A percentile compares a stretch with the other conserved stretches of the same genome.
phyloP scores from a whole-genome alignment of 2,329 filamentous ascomycete genomes.

The Grosmannia clavigera region DNA sequence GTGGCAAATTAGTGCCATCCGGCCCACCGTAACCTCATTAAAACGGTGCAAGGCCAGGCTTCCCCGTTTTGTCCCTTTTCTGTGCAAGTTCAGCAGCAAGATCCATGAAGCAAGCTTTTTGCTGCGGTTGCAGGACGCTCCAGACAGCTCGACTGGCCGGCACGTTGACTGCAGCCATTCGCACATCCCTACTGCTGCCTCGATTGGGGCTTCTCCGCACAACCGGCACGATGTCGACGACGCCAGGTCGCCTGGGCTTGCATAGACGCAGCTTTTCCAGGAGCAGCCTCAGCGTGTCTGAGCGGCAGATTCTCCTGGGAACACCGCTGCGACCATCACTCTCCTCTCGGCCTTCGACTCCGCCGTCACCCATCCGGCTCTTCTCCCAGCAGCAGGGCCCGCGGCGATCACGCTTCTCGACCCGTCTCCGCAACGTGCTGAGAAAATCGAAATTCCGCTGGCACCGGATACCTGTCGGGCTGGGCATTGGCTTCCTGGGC shows the following conservation, averaged over 20 bases:
- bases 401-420: slow-evolving; percentile 36
- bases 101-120: neutral
- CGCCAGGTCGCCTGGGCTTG: slow-evolving; percentile 14
- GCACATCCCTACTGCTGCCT: neutral
- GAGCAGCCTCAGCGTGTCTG: slow-evolving; percentile 9
- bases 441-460: slow-evolving; percentile 56
- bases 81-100: neutral
- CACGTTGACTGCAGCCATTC: neutral
- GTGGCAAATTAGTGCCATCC: neutral
- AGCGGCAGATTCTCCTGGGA: slow-evolving; percentile 12
- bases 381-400: slow-evolving; percentile 31
- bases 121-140: neutral
- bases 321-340: neutral
- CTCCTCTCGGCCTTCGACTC: slow-evolving; percentile 6
- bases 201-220: neutral
- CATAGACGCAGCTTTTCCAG: slow-evolving; percentile 11
- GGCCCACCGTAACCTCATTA: neutral
- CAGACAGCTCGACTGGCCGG: neutral
- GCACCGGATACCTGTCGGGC: slow-evolving; percentile 79
- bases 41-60: neutral
- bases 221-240: slow-evolving; percentile 9
- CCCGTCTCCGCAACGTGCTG: slow-evolving; percentile 36
- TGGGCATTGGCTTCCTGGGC: slow-evolving; percentile 77
- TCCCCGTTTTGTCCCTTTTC: neutral
- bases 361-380: slow-evolving; percentile 14